Evolutionary conservation across 2,329 filamentous ascomycete species (phyloP), one percentile per base, ranked within the genome.

Genomic region (Trichoderma sp.): DNA sequence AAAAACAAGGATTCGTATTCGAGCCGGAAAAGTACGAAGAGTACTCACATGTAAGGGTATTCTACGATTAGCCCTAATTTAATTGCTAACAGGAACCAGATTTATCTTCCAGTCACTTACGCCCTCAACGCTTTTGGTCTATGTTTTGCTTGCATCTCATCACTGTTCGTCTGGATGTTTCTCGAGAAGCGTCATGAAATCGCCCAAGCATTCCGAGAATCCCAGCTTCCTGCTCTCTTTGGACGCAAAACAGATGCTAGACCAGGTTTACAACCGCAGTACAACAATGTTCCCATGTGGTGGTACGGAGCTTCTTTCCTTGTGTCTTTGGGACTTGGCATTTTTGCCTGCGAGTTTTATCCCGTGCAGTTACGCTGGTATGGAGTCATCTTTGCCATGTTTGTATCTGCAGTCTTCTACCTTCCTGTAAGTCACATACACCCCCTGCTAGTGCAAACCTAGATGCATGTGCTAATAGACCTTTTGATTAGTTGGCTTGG

Each of bases 111-210:
- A 0, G 77, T 79, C 1, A 82, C 80, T 0, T 82, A 81, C 58
- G 81, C 80, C 0, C 83, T 86, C 0, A 85, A 84, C 4, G 85
- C 84, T 0, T 88, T 87, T 72, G 85, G 86, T 2, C 80, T 88
- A 2, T 84, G 84, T 2, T 88, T 88, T 70, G 86, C 86, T 6
- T 84, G 84, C 13, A 82, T 88, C 30, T 82, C 84, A 0, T 79
- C 78, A 1, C 76, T 80, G 0, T 79, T 80, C 15, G 75, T 79
- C 8, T 80, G 79, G 79, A 69, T 79, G 2, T 74, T 77, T 8
- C 75, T 80, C 0, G 79, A 80, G 68, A 79, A 80, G 69, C 76
- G 78, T 0, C 70, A 74, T 3, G 77, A 75, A 12, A 72, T 80
- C 4, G 59, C 58, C 12, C 63, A 39, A 17, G 73, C 68, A 7